Percentiles rank a stretch among this genome's conserved stretches.
These are phyloP conservation scores for Lignosus rhinocerotis DNA, from an alignment of 1,284 basidiomycete genomes.

Conservation along the genomic window DNA sequence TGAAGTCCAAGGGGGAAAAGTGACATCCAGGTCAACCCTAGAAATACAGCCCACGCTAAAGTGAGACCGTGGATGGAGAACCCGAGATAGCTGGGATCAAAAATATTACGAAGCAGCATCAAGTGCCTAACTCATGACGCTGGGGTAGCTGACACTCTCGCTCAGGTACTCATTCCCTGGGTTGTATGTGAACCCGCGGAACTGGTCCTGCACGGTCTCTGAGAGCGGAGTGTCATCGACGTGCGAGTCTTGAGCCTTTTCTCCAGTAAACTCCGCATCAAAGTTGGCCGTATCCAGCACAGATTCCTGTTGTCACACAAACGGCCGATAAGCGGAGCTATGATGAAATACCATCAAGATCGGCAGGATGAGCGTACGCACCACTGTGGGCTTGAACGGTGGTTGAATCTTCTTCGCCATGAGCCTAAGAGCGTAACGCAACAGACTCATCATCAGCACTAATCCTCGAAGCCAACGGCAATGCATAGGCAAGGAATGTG, in stretches of 20 bases:
- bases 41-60: background rate
- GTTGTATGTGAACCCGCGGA: constrained; percentile 86
- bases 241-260: constrained; percentile 91
- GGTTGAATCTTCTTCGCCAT: constrained; percentile 96
- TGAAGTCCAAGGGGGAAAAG: background rate
- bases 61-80: background rate
- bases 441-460: constrained; percentile 4
- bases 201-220: constrained; percentile 94
- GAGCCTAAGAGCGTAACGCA: constrained; percentile 47
- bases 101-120: background rate
- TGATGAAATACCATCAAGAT: background rate
- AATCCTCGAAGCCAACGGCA: background rate
- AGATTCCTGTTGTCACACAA: constrained; percentile 53
- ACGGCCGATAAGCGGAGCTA: background rate
- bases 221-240: constrained; percentile 91
- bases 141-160: constrained; percentile 68
- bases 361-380: constrained; percentile 39
- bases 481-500: background rate
- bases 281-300: constrained; percentile 89
- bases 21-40: background rate
- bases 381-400: constrained; percentile 97
- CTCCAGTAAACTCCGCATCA: constrained; percentile 92
- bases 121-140: constrained; percentile 32
- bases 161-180: constrained; percentile 79
- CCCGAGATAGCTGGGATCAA: background rate